Base-by-base conservation (phyloP, 345 rosid species). In the Cardamine chenopodiifolia region DNA sequence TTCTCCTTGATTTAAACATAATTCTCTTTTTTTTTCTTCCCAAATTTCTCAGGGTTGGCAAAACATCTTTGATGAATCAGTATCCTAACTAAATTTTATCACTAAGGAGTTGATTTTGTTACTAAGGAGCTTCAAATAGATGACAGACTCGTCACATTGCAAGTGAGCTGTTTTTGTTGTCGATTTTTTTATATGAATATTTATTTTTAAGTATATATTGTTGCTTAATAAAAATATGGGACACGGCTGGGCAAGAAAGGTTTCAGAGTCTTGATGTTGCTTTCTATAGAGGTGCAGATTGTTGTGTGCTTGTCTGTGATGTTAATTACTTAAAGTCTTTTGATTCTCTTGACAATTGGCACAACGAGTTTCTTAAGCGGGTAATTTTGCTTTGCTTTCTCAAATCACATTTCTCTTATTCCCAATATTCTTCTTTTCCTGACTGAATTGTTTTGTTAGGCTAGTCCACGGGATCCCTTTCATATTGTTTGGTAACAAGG, bases 1-100 rank as follows among this genome's bases (percentile, higher is more conserved):
- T 13, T 3, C n/a, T 64, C 2, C 31, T 34, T 35, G 37, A 28
- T 34, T 52, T 60, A 22, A 56, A 52, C 55, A 49, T 75, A 29
- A 3, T 8, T 50, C 19, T 32, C n/a, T 34, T 11, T 12, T 40
- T 44, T 7, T 26, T 26, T 50, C 2, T 25, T 15, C 23, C 5
- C 44, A 47, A 54, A 37, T 63, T 29, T 57, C 20, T 71, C 88
- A 94, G 98, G 85, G 98, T 91, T 64, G 98, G 98, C 80, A 94
- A 94, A 91, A 94, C 98, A 53, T 91, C 98, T 67, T 73, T 94
- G 92, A 94, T 94, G 97, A 94, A 94, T 78, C 98, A 91, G 98
- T 94, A 94, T 89, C 93, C 92, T 87, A 18, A 74, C 78, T 50
- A 57, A 66, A 47, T 35, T 66, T 42, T 1, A 20, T n/a, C n/a